Base-by-base conservation (phyloP, 306 rosid genomes). In the Glycine latifolia region DNA sequence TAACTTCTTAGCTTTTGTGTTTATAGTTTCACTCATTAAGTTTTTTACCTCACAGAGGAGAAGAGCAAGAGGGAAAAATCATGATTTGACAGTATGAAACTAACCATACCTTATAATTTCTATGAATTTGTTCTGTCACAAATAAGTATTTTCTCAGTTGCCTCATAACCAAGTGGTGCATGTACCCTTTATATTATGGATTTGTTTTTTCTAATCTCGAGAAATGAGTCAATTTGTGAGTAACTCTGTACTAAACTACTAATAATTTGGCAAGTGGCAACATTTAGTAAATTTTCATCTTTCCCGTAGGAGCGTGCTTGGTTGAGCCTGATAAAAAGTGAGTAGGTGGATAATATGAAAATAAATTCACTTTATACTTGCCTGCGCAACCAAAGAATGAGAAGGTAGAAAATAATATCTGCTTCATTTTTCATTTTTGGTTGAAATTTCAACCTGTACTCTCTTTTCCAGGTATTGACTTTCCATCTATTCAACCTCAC, bases 1-100 rank as follows among this genome's bases (percentile, higher is more conserved):
- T 68, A 46, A 14, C 35, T 75, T 71, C 35, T 68, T 76, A 17
- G 50, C 17, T 79, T 56, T 49, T 31, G 15, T 67, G 43, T 70
- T 39, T 46, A 8, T 17, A 15, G 39, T 69, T 54, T 26, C 20
- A 44, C 35, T 69, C 53, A 62, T 53, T 47, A 71, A 16, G 33
- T 61, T 67, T 50, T 69, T 17, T 50, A 65, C 10, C 16, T 16
- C 61, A 16, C 31, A 26, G 1, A 26, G 31, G 31, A 26, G 31
- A 26, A 26, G 31, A 26, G 31, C 31, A 26, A 26, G 31, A 26
- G 31, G 31, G 31, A 26, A 26, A 26, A 26, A 26, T 26, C 31
- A 26, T 26, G 31, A 26, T 26, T 26, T 26, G 31, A 26, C 31
- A 26, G 31, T 26, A 26, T 26, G 31, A 26, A 26, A 26, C 2